Conservation (phyloP, 83 land plant genomes). For the Picea mariana region DNA sequence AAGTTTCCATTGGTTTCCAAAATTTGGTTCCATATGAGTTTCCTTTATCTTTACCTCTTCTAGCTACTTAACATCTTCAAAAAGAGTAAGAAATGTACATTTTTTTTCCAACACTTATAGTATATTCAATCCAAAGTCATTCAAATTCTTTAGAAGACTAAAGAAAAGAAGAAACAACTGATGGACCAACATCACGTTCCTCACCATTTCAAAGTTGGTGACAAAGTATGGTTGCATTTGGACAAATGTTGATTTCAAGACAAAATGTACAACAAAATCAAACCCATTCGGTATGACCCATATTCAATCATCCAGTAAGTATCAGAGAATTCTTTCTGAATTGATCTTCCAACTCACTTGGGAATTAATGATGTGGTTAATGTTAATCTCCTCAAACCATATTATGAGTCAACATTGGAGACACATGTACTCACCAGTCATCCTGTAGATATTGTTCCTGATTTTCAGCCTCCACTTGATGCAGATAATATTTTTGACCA, state of each 20-base stretch:
- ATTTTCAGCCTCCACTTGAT: neutral
- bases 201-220: neutral
- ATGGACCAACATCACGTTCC: neutral
- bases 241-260: neutral
- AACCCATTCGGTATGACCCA: neutral
- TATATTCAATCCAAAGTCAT: neutral
- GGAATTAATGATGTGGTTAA: neutral
- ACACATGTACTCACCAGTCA: neutral
- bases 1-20: neutral
- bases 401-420: neutral
- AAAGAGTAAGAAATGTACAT: neutral
- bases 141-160: too few relatives aligned
- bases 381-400: neutral
- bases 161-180: neutral
- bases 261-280: neutral
- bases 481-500: neutral
- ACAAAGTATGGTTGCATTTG: neutral
- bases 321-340: neutral
- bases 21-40: neutral
- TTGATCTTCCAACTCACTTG: neutral
- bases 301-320: neutral
- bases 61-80: neutral
- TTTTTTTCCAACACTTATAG: neutral
- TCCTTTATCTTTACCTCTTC: neutral
- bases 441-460: neutral